Evolutionary conservation across 495 filamentous ascomycete species (phyloP).

Genomic region (Neurospora sublineolata): DNA sequence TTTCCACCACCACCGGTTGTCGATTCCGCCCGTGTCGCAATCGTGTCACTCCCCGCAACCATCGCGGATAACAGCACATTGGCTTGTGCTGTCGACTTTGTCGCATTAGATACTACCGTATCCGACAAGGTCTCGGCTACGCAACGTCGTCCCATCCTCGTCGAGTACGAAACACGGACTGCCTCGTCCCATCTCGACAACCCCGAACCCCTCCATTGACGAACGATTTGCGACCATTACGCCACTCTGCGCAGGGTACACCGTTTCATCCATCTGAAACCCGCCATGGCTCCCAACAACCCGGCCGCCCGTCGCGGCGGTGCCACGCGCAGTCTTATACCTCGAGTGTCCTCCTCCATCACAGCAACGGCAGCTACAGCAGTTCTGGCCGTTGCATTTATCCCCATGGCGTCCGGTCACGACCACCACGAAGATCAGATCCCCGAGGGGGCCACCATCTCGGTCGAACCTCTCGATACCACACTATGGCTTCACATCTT

Average conservation of each 20-base stretch:
- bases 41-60: neutral
- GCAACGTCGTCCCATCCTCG: neutral
- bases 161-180: neutral
- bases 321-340: neutral
- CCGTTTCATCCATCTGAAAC: slow-evolving; percentile 1
- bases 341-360: slow-evolving; percentile 2
- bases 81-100: neutral
- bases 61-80: neutral
- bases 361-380: slow-evolving; percentile 2
- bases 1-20: neutral
- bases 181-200: neutral
- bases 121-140: neutral
- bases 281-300: slow-evolving; percentile 9
- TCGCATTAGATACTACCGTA: neutral
- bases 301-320: neutral
- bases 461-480: slow-evolving; percentile 77
- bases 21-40: neutral
- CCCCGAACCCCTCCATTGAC: neutral
- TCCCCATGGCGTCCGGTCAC: slow-evolving; percentile 45
- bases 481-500: slow-evolving; percentile 92
- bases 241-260: neutral
- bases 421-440: slow-evolving; percentile 68
- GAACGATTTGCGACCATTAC: neutral
- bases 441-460: slow-evolving; percentile 61
- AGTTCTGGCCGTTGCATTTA: slow-evolving; percentile 12